Conservation (phyloP, 345 rosid genomes). For the Clausena lansium region DNA sequence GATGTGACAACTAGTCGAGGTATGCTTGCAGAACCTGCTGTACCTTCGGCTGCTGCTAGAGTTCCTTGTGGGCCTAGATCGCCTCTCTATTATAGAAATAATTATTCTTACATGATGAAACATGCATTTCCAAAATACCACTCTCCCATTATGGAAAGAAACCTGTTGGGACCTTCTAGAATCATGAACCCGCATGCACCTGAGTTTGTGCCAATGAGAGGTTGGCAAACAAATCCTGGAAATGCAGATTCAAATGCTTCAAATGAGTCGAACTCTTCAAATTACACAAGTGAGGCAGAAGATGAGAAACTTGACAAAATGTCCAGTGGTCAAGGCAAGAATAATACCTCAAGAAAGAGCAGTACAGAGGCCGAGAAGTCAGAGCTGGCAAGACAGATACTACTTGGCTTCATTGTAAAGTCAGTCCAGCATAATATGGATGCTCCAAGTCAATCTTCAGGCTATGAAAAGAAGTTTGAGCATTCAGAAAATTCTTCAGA, state of each 20-base stretch:
- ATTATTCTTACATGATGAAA: constrained; percentile 32
- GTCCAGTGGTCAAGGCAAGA: constrained; percentile 16
- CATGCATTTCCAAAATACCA: constrained; percentile 35
- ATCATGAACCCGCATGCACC: constrained; percentile 68
- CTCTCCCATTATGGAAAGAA: constrained; percentile 25
- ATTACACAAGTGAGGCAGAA: constrained; percentile 20
- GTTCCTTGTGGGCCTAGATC: constrained; percentile 64
- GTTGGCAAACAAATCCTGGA: constrained; percentile 33
- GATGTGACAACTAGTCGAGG: constrained; percentile 45
- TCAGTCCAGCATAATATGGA: constrained; percentile 53
- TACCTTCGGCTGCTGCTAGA: constrained; percentile 44
- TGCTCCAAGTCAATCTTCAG: constrained; percentile 25
- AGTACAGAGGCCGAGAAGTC: constrained; percentile 43
- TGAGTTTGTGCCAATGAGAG: constrained; percentile 56
- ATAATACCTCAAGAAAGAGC: constrained; percentile 25
- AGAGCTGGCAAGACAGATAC: constrained; percentile 70
- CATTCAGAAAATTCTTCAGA: constrained; percentile 38
- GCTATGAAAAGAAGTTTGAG: constrained; percentile 27
- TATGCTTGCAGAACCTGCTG: constrained; percentile 41
- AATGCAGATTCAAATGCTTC: constrained; percentile 23
- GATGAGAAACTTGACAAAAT: constrained; percentile 25
- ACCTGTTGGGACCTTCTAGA: constrained; percentile 28
- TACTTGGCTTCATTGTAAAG: constrained; percentile 66
- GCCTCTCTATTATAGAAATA: constrained; percentile 39
- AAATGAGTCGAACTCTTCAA: constrained; percentile 19